These are phyloP conservation scores for Hansfordia pulvinata DNA, from an alignment of 2,329 filamentous ascomycete species.

Conservation along the genomic window DNA sequence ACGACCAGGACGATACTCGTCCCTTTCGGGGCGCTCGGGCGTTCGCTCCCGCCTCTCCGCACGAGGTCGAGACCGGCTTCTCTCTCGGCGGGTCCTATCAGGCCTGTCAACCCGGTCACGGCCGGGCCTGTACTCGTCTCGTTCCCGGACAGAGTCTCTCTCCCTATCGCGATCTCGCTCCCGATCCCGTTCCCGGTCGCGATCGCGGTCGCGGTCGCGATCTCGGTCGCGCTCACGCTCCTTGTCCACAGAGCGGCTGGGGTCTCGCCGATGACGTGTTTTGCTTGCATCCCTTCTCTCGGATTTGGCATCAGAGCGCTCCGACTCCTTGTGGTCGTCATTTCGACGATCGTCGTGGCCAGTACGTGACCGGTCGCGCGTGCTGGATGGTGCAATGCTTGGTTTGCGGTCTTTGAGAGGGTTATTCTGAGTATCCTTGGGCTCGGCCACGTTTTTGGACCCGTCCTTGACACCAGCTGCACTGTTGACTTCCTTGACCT, in stretches of 20 bases:
- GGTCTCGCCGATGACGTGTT: slow-evolving; percentile 13
- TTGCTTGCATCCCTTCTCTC: slow-evolving; percentile 13
- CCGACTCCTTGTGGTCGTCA: too few relatives aligned
- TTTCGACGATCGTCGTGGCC: slow-evolving; percentile 14
- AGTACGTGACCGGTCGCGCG: slow-evolving; percentile 11
- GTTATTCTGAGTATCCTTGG: slow-evolving; percentile 8
- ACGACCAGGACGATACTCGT: too few relatives aligned
- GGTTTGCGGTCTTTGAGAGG: slow-evolving; percentile 12
- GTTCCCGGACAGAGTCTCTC: slow-evolving; percentile 9
- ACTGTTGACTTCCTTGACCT: slow-evolving; percentile 1
- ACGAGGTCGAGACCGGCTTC: slow-evolving; percentile 13
- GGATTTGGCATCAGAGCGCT: slow-evolving; percentile 12
- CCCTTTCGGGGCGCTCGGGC: too few relatives aligned
- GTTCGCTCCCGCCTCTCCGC: slow-evolving; percentile 9
- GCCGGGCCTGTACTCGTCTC: slow-evolving; percentile 17
- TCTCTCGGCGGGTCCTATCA: slow-evolving; percentile 9
- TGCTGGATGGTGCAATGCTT: slow-evolving; percentile 12
- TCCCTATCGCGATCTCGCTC: slow-evolving; percentile 8
- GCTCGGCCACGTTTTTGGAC: slow-evolving; percentile 2
- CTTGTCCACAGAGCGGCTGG: slow-evolving; percentile 21
- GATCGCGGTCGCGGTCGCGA: slow-evolving; percentile 16
- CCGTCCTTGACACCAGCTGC: slow-evolving; percentile 2
- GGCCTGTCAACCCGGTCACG: too few relatives aligned
- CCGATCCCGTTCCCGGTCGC: slow-evolving; percentile 18
- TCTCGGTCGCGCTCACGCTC: slow-evolving; percentile 10